Evolutionary conservation across 1,284 basidiomycete species (phyloP), one percentile per base, ranked within the genome.

Genomic region (Trametes hirsuta): DNA sequence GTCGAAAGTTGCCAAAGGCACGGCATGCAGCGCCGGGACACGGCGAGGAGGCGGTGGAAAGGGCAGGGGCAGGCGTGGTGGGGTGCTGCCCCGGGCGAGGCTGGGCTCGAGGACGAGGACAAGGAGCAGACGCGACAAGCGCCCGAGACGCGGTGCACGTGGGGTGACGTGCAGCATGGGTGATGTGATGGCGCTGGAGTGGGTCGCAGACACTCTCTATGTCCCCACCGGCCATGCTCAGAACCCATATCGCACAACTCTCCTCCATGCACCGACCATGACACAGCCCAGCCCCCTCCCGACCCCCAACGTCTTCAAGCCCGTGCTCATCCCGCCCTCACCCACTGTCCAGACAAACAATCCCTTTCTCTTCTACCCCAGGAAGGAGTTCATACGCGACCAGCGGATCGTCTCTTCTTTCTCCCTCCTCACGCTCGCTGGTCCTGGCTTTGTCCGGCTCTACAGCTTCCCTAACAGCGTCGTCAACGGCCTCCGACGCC

Each of bases 381-480:
- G 88, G 67, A 87, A 83, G 70, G 88, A 91, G 72, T 91, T 91
- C 72, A 76, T 87, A 61, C 81, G 81, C 45, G 82, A 88, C 65
- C 79, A 80, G 64, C 75, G 75, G 46, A 75, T 80, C 22, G 76
- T 80, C 37, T 88, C 84, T 62, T 76, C 84, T 37, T 91, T 91
- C 72, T 81, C 85, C 40, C 79, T 91, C 56, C 78, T 92, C 55
- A 81, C 90, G 11, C 77, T 91, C 64, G 83, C 88, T 6, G 80
- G 85, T 62, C 74, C 84, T 21, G 84, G 82, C 66, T 78, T 81
- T 65, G 79, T 91, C 66, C 77, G 88, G 51, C 81, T 91, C 57
- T 90, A 88, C 71, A 85, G 85, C 60, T 91, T 91, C 68, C 80
- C 84, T 18, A 74, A 74, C 35, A 70, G 77, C 25, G 76, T 87